Evolutionary conservation across 1,139 yeast genomes (phyloP), one percentile per base, ranked within the genome.

Genomic region (Pichia sp.): DNA sequence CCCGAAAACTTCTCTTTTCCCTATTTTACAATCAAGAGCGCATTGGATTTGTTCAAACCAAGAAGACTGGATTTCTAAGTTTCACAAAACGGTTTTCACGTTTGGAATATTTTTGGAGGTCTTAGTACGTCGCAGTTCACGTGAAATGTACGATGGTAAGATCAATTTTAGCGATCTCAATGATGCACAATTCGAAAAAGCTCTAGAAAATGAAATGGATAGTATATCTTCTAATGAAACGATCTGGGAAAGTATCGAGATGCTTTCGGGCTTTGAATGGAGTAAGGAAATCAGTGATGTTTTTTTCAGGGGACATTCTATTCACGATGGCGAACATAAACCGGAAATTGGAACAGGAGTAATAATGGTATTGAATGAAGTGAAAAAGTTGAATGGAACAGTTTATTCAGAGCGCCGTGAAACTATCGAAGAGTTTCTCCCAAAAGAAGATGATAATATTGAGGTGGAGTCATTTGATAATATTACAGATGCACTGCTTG

Each of bases 21-120:
- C 39, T 7, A 19, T 57, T 5, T 36, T 55, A 9, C 16, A 30
- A 10, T 21, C 34, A 10, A 41, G 58, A 18, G 8, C 41, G 9
- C 8, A 47, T 2, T 55, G 55, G 51, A n/a, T 57, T 16, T 48
- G 51, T 37, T n/a, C 22, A 3, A 43, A 47, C 36, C 19, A 50
- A 7, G 9, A 45, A 3, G 58, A 51, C 34, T 52, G 60, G 56
- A 50, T 57, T 42, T 26, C 23, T 8, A 48, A 48, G 22, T 57
- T 55, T 36, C 54, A 52, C 39, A 46, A 49, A 13, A 51, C 44
- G 3, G 37, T 56, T 7, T 45, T 41, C n/a, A 50, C 43, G 41
- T 54, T 47, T 46, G 51, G 54, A 10, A 44, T 55, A 23, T 54
- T 57, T n/a, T 16, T 55, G 13, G 60, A 57, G 46, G 55, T 55